Base-by-base conservation (phyloP, 148 eudicot genomes). In the Bassia scoparia region DNA sequence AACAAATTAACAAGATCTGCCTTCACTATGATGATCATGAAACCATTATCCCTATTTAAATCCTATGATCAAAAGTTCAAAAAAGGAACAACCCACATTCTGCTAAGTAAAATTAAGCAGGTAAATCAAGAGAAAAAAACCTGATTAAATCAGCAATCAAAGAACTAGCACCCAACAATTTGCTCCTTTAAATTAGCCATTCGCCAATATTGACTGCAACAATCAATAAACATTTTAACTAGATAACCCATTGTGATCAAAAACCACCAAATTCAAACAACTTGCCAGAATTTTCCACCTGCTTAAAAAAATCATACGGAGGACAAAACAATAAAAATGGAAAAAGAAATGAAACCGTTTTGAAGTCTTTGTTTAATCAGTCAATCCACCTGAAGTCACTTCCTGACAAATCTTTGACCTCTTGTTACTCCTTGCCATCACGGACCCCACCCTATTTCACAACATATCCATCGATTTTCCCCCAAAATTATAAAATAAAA, bases 71-170 rank as follows among this genome's bases (percentile, higher is more conserved):
- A n/a, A n/a, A n/a, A 16, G 29, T 35, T 35, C 29, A 63, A 10
- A 37, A 35, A 37, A 35, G 12, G 17, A 34, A 63, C 27, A 63
- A 37, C 14, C 27, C n/a, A 35, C 46, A 63, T 63, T 30, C n/a
- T 60, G 15, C 62, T 58, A 3, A 18, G 27, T 16, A 35, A 20
- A 21, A 73, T 29, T 14, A 8, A 33, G 50, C 59, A 56, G 31
- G 1, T 4, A 15, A 58, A 43, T 52, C 24, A 0, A 24, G n/a
- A 27, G 44, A 24, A 68, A 59, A 60, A 46, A 27, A 94, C 98
- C 98, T 84, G 98, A n/a, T 94, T 79, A 94, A 84, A 87, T 91
- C 97, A 49, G 98, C 91, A 85, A n/a, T 94, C 98, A 76, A 94
- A 94, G 87, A 94, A 94, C 98, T 94, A 67, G 98, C 97, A 62